Evolutionary conservation across 2,329 filamentous ascomycete genomes (phyloP), one percentile per base, ranked within the genome.

Genomic region (Chalaropsis ovoidea): DNA sequence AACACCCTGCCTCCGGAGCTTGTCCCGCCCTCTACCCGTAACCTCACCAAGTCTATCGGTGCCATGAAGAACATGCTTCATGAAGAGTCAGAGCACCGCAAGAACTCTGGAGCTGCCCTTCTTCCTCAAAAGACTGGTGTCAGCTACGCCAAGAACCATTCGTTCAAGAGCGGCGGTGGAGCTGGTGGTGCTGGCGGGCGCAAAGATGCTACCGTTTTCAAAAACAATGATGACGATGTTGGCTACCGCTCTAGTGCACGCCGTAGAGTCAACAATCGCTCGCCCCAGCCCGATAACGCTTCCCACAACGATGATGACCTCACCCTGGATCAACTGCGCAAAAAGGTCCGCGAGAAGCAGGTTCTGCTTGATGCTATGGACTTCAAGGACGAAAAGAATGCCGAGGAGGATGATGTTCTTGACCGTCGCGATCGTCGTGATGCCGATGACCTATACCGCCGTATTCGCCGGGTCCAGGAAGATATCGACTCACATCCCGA

Each of bases 111-210:
- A 2, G 93, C 93, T 8, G 88, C 92, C 71, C 79, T 99, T 68
- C 85, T 97, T 68, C 93, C 94, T 3, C 94, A 97, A 74, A 92
- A 90, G 77, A 97, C 94, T 11, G 94, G 94, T n/a, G 92, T 99
- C 19, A 97, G 93, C 77, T 97, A 97, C 72, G 82, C 97, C 71
- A 99, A 99, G 77, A 92, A 85, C 65, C 93, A 95, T 71, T 99
- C 94, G 0, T 95, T 99, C 80, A 85, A 86, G 66, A 49, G 39
- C 22, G 63, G 63, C 45, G 83, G 85, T 17, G 80, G 80, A 27
- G 81, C 81, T 35, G 81, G 80, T 43, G 77, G 81, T 61, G 79
- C 79, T 56, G 78, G 78, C 56, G 83, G 82, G 45, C 88, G 92
- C 61, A 97, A 97, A 75, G 94, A 99, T 77, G 94, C 89, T 2